A percentile compares a stretch with the other conserved stretches of the same genome.
Evolutionary conservation across 148 eudicot species (phyloP).

Genomic region (Oxyria digyna): DNA sequence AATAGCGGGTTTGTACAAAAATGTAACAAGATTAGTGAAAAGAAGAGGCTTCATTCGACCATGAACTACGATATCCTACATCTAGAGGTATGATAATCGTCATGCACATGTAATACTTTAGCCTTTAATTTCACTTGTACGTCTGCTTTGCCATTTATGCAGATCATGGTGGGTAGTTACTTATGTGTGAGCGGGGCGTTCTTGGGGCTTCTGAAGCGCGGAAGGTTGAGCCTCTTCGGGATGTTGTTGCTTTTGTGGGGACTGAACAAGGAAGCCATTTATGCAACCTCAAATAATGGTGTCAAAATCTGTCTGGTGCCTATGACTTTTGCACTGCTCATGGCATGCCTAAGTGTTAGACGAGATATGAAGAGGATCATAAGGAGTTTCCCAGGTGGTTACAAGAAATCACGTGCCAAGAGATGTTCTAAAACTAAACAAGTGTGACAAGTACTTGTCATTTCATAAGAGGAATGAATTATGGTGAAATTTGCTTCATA

Average conservation of each 20-base stretch:
- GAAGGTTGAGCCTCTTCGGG: conserved; percentile 43
- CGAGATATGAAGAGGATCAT: conserved; percentile 34
- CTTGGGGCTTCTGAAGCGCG: conserved; percentile 31
- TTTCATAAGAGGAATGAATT: too few species aligned
- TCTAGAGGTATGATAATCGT: conserved; percentile 38
- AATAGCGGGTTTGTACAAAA: conserved; percentile 16
- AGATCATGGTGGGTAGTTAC: conserved; percentile 59
- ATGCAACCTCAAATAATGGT: conserved; percentile 2
- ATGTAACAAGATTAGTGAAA: conserved; percentile 18
- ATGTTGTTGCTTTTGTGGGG: conserved; percentile 45
- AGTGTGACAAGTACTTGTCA: background rate
- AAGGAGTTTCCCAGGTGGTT: conserved; percentile 11
- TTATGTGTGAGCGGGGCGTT: conserved; percentile 47
- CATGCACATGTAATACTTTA: too few species aligned
- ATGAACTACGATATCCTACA: conserved; percentile 23
- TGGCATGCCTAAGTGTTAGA: conserved; percentile 26
- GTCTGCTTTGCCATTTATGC: background rate
- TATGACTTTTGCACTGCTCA: conserved; percentile 28
- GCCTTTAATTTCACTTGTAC: too few species aligned
- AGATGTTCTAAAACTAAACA: background rate
- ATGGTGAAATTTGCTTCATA: too few species aligned
- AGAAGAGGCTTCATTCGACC: conserved; percentile 7
- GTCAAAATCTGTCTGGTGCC: conserved; percentile 23
- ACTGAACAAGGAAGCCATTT: conserved; percentile 25
- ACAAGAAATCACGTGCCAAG: background rate